Percentiles rank a stretch among this genome's conserved stretches.
These are phyloP conservation scores for Knufia fluminis DNA, from an alignment of 2,329 filamentous ascomycete species.

Conservation along the genomic window DNA sequence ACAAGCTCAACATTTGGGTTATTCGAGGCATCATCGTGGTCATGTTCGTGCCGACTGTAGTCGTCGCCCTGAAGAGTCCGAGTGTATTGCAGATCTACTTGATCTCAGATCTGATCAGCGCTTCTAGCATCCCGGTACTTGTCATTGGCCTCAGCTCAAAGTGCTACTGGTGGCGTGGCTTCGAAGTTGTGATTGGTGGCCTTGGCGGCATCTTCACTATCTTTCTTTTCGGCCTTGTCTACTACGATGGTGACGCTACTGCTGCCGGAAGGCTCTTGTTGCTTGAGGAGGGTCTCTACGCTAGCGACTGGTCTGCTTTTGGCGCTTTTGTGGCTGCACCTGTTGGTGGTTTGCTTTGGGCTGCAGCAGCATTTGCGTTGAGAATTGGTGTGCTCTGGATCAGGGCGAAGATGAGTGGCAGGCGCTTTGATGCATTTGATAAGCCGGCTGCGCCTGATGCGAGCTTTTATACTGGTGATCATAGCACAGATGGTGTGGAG, in stretches of 20 bases:
- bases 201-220: conserved; percentile 69
- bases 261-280: conserved; percentile 60
- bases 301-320: conserved; percentile 70
- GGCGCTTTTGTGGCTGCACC: conserved; percentile 73
- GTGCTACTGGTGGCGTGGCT: conserved; percentile 65
- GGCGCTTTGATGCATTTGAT: conserved; percentile 60
- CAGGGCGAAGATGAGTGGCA: conserved; percentile 48
- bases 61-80: conserved; percentile 64
- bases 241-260: conserved; percentile 56
- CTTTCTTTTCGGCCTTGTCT: conserved; percentile 71
- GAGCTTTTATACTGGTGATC: conserved; percentile 20
- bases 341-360: conserved; percentile 64
- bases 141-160: conserved; percentile 60
- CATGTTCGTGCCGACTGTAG: conserved; percentile 63
- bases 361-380: conserved; percentile 51
- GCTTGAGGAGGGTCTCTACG: conserved; percentile 64
- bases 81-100: conserved; percentile 73
- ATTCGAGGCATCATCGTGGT: conserved; percentile 61
- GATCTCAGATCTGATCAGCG: conserved; percentile 70
- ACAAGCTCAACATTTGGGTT: conserved; percentile 65
- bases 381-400: conserved; percentile 53
- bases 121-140: conserved; percentile 64
- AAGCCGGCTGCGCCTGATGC: conserved; percentile 31
- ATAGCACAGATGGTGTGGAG: conserved; percentile 1
- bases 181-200: conserved; percentile 69